Conservation (phyloP, 1,284 basidiomycete genomes). For the Laetiporus sulphureus region DNA sequence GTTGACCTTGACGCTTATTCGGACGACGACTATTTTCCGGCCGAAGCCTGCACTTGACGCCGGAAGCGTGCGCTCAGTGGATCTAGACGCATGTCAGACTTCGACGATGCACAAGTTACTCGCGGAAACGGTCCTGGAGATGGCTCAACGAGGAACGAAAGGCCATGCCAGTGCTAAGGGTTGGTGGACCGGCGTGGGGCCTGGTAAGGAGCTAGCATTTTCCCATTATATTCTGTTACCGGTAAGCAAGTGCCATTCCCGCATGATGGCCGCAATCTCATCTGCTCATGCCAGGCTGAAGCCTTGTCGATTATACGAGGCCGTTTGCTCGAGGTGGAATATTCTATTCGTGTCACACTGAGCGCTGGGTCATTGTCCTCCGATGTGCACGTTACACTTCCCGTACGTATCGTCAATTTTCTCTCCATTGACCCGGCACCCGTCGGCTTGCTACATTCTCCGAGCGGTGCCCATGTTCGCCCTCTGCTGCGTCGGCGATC, state of each 20-base stretch:
- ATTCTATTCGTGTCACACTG: slow-evolving; percentile 68
- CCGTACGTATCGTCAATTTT: slow-evolving; percentile 72
- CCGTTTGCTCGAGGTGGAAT: slow-evolving; percentile 76
- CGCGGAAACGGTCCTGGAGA: slow-evolving; percentile 58
- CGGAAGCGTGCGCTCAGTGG: slow-evolving; percentile 23
- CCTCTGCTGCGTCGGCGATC: slow-evolving; percentile 10
- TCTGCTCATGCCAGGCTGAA: slow-evolving; percentile 43
- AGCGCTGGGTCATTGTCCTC: slow-evolving; percentile 59
- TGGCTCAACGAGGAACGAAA: slow-evolving; percentile 56
- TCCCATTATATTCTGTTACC: slow-evolving; percentile 64
- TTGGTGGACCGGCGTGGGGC: slow-evolving; percentile 80
- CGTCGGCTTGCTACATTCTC: slow-evolving; percentile 24
- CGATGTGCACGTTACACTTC: slow-evolving; percentile 62
- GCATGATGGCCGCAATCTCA: no score
- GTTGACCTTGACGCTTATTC: slow-evolving; percentile 62
- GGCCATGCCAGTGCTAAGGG: slow-evolving; percentile 77
- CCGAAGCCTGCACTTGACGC: slow-evolving; percentile 40
- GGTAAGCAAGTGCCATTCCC: slow-evolving; percentile 39
- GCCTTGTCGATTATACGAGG: slow-evolving; percentile 72
- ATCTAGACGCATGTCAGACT: slow-evolving; percentile 54
- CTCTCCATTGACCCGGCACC: slow-evolving; percentile 77
- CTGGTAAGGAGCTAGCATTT: slow-evolving; percentile 57
- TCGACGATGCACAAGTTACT: slow-evolving; percentile 60
- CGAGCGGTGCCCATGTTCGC: slow-evolving; percentile 15
- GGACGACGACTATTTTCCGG: slow-evolving; percentile 68